Evolutionary conservation across 2,329 filamentous ascomycete genomes (phyloP), one percentile per base, ranked within the genome.

Genomic region (Ilyonectria mors-panacis): DNA sequence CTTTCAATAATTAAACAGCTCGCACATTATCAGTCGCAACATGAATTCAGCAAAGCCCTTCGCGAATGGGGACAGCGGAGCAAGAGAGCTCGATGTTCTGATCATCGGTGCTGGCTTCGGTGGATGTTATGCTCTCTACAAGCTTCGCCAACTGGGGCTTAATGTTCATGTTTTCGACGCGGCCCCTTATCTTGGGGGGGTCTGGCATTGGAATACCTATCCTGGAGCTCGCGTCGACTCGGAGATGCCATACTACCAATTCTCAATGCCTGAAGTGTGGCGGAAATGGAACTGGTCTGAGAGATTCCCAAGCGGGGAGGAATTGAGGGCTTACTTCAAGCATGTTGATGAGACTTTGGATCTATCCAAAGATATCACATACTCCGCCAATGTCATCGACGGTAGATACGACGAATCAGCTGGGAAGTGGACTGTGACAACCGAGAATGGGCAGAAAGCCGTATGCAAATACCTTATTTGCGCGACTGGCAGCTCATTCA

Each of bases 401-500:
- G 65, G 51, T 15, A 62, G 1, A 28, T 66, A 60, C 17, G 48
- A 68, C 26, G 59, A 63, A 48, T 35, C 70, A 0, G 64, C 77
- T 2, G 76, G 76, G 0, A 75, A 70, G 39, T 89, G 87, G 87
- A 78, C 74, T 0, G 72, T 88, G 15, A 77, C 67, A 8, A 85
- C 83, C 0, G 79, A 79, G 9, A 80, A 81, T 33, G 85, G 85
- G 3, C 68, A 70, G 15, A 71, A 39, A 1, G 82, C 80, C 17
- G 80, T 77, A 10, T 75, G 80, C n/a, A 81, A 78, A 17, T 87
- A 81, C 69, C 77, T 88, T 2, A 70, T 88, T 26, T 75, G 82
- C 9, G 81, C 81, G 10, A 83, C 82, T 2, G 87, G 87, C 0
- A 84, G 85, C 54, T 79, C 83, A 0, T 79, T 81, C 13, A 85